Percentiles rank a stretch among this genome's conserved stretches.
Conservation (phyloP, 2,329 filamentous ascomycete genomes). For the Aspergillus tamarii region DNA sequence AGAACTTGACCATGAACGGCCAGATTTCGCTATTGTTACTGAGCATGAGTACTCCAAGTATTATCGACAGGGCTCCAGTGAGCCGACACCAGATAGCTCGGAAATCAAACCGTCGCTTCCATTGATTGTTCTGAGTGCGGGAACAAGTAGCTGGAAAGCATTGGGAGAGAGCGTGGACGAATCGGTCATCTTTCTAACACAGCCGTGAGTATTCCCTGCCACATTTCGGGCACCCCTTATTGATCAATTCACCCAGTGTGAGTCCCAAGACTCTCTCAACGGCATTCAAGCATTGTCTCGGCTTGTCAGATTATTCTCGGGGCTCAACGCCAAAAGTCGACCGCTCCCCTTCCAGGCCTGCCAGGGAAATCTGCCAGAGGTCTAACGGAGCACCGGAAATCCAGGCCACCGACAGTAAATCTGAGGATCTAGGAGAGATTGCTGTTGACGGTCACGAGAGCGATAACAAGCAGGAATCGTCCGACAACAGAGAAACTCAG, state of each 20-base stretch:
- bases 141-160: constrained; percentile 16
- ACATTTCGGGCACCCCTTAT: neutral
- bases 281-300: constrained; percentile 21
- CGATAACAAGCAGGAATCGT: neutral
- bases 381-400: neutral
- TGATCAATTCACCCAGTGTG: constrained; percentile 14
- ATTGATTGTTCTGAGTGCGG: constrained; percentile 23
- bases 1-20: constrained; percentile 10
- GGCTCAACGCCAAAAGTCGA: neutral
- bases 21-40: constrained; percentile 25
- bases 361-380: neutral
- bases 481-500: neutral
- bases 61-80: neutral
- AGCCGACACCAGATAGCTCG: neutral
- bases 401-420: neutral
- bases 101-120: constrained; percentile 10
- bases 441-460: neutral
- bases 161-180: constrained; percentile 20
- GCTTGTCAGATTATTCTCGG: neutral
- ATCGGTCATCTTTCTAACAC: constrained; percentile 24
- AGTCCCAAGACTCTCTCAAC: constrained; percentile 25
- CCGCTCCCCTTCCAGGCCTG: neutral
- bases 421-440: neutral
- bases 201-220: constrained; percentile 22
- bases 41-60: constrained; percentile 24